Base-by-base conservation (phyloP, 441 rosid species). In the Mallotus japonicus region DNA sequence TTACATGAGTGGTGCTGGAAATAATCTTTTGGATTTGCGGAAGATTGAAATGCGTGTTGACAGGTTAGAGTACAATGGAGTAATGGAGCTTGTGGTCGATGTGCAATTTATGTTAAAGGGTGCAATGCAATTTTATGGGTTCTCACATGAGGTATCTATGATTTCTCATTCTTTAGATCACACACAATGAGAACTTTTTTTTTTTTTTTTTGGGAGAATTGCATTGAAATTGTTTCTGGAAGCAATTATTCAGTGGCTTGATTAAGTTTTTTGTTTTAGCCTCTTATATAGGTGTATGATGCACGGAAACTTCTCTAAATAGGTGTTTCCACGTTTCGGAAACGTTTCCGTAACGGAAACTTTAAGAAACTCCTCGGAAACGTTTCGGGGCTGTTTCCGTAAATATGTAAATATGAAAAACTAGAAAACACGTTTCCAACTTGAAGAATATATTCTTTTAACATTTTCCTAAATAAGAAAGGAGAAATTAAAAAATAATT, bases 71-170 rank as follows among this genome's bases (percentile, higher is more conserved):
- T 96, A 96, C 60, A 76, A 57, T 50, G 92, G 94, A 55, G 91
- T 93, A 59, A 89, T 87, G 95, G 97, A 89, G 78, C 93, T 96
- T 72, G 97, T 95, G 79, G 73, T 84, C 57, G 99, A 96, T 73
- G 92, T 93, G 76, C 99, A 96, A 82, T 75, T 77, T 17, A 92
- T 93, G 97, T 82, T 96, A 67, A 90, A 86, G 79, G 87, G 96
- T 71, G 95, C 97, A 46, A 90, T 96, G 97, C 92, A 89, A 62
- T 86, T 84, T 75, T 96, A 87, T 85, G 86, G 85, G 69, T 90
- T 87, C 83, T 92, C 97, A 53, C 96, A 87, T 80, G 99, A 96
- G 99, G 99, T 95, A 83, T 62, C 98, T 95, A 83, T 62, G 83
- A 34, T 32, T 28, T 37, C 73, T 61, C 47, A 12, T 32, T 10